These are phyloP conservation scores for Thalia dealbata DNA, from an alignment of 176 grass and related monocot species.

Conservation along the genomic window DNA sequence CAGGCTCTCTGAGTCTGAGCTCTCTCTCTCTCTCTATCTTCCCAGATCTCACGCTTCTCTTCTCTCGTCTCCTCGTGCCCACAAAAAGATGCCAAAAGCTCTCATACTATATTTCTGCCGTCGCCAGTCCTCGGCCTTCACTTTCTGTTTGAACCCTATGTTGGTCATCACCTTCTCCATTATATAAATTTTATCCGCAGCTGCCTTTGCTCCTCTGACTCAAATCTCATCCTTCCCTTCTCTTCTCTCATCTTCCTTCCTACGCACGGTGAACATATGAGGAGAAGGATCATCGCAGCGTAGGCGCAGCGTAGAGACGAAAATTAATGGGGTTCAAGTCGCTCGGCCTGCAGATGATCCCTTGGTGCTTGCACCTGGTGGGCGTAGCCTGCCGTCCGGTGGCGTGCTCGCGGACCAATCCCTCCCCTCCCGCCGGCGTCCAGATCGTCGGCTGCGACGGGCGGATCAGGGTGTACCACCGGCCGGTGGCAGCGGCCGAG, in stretches of 20 bases:
- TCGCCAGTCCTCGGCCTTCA: not conserved
- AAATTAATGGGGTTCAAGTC: constrained; percentile 67
- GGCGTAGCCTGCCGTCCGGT: constrained; percentile 1
- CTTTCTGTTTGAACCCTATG: constrained; percentile 1
- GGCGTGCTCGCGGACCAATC: constrained; percentile 17
- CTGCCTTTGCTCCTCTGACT: not conserved
- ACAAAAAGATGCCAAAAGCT: not conserved
- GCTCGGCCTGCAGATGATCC: constrained; percentile 39
- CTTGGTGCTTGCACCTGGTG: constrained; percentile 46
- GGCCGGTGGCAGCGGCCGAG: constrained; percentile 55
- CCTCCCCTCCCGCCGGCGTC: constrained; percentile 3
- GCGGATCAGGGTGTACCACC: constrained; percentile 35
- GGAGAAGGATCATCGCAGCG: not conserved
- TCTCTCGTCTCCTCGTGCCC: not conserved
- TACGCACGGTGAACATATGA: not conserved
- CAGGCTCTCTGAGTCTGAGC: too few species aligned
- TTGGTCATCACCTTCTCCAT: not conserved
- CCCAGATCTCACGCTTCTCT: not conserved
- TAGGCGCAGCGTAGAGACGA: constrained; percentile 1
- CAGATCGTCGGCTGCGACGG: constrained; percentile 56
- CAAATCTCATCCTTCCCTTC: not conserved
- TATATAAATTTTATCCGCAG: constrained; percentile 20
- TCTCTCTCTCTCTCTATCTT: too few species aligned
- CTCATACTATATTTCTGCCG: not conserved
- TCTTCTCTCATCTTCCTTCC: constrained; percentile 1